phyloP scores from a whole-genome alignment of 192 early-diverging fungal species.

The Backusella macrospora region DNA sequence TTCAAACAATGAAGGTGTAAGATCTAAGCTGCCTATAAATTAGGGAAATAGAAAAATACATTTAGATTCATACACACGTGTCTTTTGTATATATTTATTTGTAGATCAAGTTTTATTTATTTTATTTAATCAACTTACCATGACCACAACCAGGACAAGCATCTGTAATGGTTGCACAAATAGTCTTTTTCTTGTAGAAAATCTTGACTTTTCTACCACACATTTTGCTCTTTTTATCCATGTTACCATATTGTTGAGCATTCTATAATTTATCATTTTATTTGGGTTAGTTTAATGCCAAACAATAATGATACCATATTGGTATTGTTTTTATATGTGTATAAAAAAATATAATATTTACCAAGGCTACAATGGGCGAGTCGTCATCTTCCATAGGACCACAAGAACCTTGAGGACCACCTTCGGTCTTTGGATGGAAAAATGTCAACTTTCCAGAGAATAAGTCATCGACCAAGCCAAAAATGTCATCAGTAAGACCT shows the following conservation, averaged over 20 bases:
- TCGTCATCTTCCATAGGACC: slow-evolving; percentile 44
- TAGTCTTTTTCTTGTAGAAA: slow-evolving; percentile 37
- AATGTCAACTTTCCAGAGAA: slow-evolving; percentile 45
- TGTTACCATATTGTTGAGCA: slow-evolving; percentile 10
- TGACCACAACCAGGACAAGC: slow-evolving; percentile 49
- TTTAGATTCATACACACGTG: background rate
- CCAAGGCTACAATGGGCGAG: slow-evolving; percentile 48
- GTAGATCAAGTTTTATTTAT: background rate
- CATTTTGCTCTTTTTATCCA: slow-evolving; percentile 19
- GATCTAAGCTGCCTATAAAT: slow-evolving; percentile 23
- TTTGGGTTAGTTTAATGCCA: background rate
- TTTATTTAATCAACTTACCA: slow-evolving; percentile 10
- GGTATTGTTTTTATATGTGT: background rate
- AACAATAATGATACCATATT: background rate
- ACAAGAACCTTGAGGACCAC: slow-evolving; percentile 42
- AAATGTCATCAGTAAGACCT: background rate
- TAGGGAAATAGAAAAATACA: background rate
- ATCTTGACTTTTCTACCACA: slow-evolving; percentile 41
- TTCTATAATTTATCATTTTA: background rate
- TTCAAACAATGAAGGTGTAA: slow-evolving; percentile 22
- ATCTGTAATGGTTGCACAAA: slow-evolving; percentile 45
- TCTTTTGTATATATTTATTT: background rate
- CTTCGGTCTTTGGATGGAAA: slow-evolving; percentile 42
- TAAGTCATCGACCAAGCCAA: slow-evolving; percentile 12
- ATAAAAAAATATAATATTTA: slow-evolving; percentile 1